Evolutionary conservation across 208 protist species (phyloP), one percentile per base, ranked within the genome.

Genomic region (Trypanosoma brucei): DNA sequence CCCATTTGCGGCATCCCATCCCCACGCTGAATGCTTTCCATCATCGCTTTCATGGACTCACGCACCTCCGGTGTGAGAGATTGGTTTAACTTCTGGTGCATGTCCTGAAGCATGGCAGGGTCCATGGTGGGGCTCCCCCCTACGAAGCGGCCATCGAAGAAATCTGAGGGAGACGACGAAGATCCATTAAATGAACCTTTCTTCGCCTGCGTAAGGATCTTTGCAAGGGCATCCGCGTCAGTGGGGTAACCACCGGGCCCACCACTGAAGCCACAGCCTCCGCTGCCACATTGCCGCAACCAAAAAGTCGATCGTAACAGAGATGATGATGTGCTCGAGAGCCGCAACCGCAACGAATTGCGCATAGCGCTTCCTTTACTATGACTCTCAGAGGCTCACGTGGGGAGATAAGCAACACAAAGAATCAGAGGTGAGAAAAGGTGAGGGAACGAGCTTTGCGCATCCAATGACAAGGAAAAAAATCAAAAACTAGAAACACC

Each of bases 31-130:
- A 88, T 59, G 3, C 77, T 74, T 36, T 86, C 75, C 69, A 95
- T 74, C 81, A 92, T 81, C 0, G 83, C 75, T 14, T 73, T 70
- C 79, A 95, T 93, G 54, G 78, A 89, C 13, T 95, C 86, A 2
- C 71, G 79, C 84, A 95, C 79, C 64, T 95, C 90, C 4, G 90
- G 86, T 1, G 84, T 91, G 65, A 95, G 54, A 59, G 74, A 88
- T 22, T 76, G 59, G 0, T 64, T 72, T 33, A 95, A 65, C 6
- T 76, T 83, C 31, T 70, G 62, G 53, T 93, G 84, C 90, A 95
- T 91, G 45, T 74, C 65, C n/a, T 60, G 53, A 22, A 95, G 57
- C 62, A 70, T 64, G 31, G 62, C 38, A 0, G 81, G 65, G 54
- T 95, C 86, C 8, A 95, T 78, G 22, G 84, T 83, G 2, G 57